Percentiles rank a stretch among this genome's conserved stretches.
Conservation (phyloP, 2,329 filamentous ascomycete genomes). For the Chrysoporthe deuterocubensis region DNA sequence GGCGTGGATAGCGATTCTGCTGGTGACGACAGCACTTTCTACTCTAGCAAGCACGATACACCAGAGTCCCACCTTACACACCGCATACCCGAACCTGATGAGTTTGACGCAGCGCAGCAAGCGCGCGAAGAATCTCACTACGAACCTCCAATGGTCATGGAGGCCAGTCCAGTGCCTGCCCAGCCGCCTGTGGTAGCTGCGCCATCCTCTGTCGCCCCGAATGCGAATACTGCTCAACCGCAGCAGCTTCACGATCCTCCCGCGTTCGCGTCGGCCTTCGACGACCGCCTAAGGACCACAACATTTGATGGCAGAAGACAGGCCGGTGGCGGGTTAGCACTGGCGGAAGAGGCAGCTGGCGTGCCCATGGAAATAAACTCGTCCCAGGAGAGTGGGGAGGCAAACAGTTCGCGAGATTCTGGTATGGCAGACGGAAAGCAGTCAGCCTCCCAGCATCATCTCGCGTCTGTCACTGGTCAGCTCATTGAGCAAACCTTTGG, state of each 20-base stretch:
- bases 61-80: constrained; percentile 57
- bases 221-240: constrained; percentile 21
- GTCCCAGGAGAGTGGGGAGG: constrained; percentile 46
- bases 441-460: constrained; percentile 29
- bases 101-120: constrained; percentile 39
- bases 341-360: constrained; percentile 31
- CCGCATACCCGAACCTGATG: constrained; percentile 48
- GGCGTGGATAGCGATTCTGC: constrained; percentile 73
- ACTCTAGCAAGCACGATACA: constrained; percentile 92
- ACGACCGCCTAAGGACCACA: not conserved
- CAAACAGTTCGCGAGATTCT: constrained; percentile 48
- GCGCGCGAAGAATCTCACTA: constrained; percentile 44
- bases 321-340: constrained; percentile 25
- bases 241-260: constrained; percentile 16
- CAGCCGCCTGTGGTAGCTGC: constrained; percentile 25
- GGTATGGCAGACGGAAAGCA: constrained; percentile 42
- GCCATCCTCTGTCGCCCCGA: constrained; percentile 18
- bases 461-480: constrained; percentile 41
- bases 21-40: constrained; percentile 86
- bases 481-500: constrained; percentile 45
- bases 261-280: not conserved
- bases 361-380: constrained; percentile 34
- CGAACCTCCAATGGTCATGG: constrained; percentile 38
- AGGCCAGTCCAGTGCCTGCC: constrained; percentile 31
- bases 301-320: not conserved